Conservation (phyloP, 768 basidiomycete species). For the Lactarius hengduanensis region DNA sequence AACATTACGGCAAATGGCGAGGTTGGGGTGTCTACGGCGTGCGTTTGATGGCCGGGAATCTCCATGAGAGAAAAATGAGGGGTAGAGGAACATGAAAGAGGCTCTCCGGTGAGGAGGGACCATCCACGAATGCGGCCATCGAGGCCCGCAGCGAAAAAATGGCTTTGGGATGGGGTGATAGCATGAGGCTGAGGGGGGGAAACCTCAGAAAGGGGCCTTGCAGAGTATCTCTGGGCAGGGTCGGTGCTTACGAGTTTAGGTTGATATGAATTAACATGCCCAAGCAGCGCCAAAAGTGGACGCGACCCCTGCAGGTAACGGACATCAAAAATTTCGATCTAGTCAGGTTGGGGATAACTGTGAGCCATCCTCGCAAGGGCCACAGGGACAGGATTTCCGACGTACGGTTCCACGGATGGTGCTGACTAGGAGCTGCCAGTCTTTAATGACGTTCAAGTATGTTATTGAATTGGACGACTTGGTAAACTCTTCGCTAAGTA, state of each 20-base stretch:
- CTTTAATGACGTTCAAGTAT: constrained; percentile 49
- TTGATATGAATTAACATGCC: constrained; percentile 58
- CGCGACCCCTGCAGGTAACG: constrained; percentile 47
- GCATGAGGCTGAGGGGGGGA: constrained; percentile 51
- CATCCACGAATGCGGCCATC: constrained; percentile 65
- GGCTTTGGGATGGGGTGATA: constrained; percentile 53
- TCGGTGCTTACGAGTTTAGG: constrained; percentile 47
- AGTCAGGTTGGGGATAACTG: constrained; percentile 11
- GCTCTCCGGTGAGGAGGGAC: constrained; percentile 58
- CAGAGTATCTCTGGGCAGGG: not conserved
- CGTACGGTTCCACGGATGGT: constrained; percentile 61
- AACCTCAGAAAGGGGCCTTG: not conserved
- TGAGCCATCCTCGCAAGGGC: constrained; percentile 3
- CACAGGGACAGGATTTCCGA: constrained; percentile 9
- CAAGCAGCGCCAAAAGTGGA: constrained; percentile 50
- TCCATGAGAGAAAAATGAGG: constrained; percentile 29
- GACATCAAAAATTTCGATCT: constrained; percentile 65
- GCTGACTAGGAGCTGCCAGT: constrained; percentile 54
- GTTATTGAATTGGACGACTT: constrained; percentile 48
- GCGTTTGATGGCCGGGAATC: not conserved
- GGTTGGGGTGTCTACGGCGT: not conserved
- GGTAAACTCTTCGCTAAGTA: constrained; percentile 42
- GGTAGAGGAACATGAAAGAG: constrained; percentile 31
- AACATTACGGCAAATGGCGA: constrained; percentile 22
- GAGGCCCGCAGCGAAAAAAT: constrained; percentile 68